Conservation (phyloP, 305 asterid species). For the Plantago coronopus region DNA sequence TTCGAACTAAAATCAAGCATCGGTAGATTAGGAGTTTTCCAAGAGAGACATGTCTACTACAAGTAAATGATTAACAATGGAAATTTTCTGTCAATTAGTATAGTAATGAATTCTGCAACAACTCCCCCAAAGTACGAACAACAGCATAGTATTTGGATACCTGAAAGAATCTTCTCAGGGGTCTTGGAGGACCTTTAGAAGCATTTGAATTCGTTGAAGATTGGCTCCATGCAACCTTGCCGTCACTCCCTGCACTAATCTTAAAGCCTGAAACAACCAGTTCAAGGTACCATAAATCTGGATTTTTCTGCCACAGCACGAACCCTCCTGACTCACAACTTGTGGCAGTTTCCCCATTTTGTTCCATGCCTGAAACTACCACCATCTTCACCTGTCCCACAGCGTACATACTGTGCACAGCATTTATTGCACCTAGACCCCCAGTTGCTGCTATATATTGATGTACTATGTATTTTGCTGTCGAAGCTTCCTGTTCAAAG, state of each 20-base stretch:
- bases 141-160: constrained; percentile 23
- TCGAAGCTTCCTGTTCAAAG: constrained; percentile 68
- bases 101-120: not conserved
- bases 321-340: constrained; percentile 77
- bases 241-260: constrained; percentile 82
- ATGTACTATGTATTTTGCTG: constrained; percentile 87
- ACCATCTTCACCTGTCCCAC: constrained; percentile 74
- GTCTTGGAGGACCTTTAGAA: constrained; percentile 70
- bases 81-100: not conserved
- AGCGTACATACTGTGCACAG: constrained; percentile 73
- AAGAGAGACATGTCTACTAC: too few relatives aligned
- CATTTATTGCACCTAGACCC: constrained; percentile 59
- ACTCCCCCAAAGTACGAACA: not conserved
- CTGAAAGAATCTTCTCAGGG: constrained; percentile 82
- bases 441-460: constrained; percentile 95
- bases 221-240: constrained; percentile 67
- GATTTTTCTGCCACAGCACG: constrained; percentile 87
- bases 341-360: constrained; percentile 36
- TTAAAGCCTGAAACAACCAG: constrained; percentile 77
- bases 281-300: constrained; percentile 83
- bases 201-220: constrained; percentile 51
- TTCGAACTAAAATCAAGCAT: too few relatives aligned
- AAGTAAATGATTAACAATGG: too few relatives aligned
- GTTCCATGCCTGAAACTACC: constrained; percentile 55
- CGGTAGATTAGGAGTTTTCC: too few relatives aligned